phyloP scores from a whole-genome alignment of 257 asterid genomes.

The Oldenlandia corymbosa region DNA sequence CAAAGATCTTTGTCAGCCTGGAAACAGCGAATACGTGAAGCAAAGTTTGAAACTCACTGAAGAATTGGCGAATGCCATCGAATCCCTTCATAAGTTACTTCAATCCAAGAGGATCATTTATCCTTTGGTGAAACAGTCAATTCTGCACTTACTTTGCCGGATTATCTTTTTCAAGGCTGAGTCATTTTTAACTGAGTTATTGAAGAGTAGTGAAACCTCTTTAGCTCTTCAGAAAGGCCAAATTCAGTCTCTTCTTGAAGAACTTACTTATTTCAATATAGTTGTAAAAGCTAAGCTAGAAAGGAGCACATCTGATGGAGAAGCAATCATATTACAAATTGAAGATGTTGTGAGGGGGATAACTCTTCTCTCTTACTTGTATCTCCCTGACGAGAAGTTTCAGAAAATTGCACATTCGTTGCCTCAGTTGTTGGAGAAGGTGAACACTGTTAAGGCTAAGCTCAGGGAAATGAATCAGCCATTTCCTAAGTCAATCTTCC shows the following conservation, averaged over 20 bases:
- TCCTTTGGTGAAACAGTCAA: not conserved
- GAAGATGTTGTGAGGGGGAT: not conserved
- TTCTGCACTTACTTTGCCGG: not conserved
- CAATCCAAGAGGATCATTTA: not conserved
- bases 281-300: not conserved
- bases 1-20: not conserved
- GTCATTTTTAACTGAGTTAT: not conserved
- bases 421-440: slow-evolving; percentile 1
- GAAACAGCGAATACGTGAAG: not conserved
- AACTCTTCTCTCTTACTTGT: not conserved
- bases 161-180: slow-evolving; percentile 1
- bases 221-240: not conserved
- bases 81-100: not conserved
- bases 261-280: not conserved
- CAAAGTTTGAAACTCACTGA: not conserved
- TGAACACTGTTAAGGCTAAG: slow-evolving; percentile 5
- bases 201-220: not conserved
- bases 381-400: not conserved
- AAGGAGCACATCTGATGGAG: not conserved
- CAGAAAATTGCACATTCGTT: not conserved
- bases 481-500: slow-evolving; percentile 1
- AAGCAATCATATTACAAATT: not conserved
- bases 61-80: not conserved
- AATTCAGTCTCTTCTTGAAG: not conserved
- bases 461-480: slow-evolving; percentile 5